These are phyloP conservation scores for Raphanus sativus DNA, from an alignment of 345 rosid species.

Conservation along the genomic window DNA sequence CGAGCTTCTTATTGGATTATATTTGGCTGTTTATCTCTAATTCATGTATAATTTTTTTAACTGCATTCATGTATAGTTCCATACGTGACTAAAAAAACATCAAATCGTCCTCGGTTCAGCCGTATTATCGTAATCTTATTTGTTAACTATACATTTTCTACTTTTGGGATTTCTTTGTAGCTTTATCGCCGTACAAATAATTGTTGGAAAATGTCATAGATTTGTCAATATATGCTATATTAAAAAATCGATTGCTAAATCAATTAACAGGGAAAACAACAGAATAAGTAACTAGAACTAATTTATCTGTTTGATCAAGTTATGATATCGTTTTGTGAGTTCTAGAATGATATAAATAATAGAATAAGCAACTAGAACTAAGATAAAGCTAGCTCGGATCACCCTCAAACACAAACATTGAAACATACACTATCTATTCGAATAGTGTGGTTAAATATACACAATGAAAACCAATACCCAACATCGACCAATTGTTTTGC, in stretches of 20 bases:
- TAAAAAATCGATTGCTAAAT: background rate
- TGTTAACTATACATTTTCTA: slow-evolving; percentile 3
- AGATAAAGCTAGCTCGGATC: background rate
- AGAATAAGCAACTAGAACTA: background rate
- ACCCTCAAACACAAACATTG: background rate
- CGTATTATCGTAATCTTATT: slow-evolving; percentile 14
- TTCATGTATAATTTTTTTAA: background rate
- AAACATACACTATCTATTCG: background rate
- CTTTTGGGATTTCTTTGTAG: background rate
- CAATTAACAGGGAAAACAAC: background rate
- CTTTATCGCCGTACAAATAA: background rate
- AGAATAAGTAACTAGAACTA: no score
- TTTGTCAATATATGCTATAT: background rate
- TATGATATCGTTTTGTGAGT: background rate
- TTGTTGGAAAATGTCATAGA: slow-evolving; percentile 1
- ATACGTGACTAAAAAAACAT: background rate
- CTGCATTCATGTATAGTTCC: background rate
- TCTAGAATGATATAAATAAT: background rate
- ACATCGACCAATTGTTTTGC: background rate
- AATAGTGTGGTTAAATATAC: background rate
- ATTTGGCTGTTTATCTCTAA: background rate
- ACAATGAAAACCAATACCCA: background rate
- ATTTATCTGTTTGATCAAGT: background rate
- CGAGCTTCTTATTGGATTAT: background rate
- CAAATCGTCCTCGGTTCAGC: slow-evolving; percentile 6